Evolutionary conservation across 2,329 filamentous ascomycete genomes (phyloP).

Genomic region (Beauveria sp.): DNA sequence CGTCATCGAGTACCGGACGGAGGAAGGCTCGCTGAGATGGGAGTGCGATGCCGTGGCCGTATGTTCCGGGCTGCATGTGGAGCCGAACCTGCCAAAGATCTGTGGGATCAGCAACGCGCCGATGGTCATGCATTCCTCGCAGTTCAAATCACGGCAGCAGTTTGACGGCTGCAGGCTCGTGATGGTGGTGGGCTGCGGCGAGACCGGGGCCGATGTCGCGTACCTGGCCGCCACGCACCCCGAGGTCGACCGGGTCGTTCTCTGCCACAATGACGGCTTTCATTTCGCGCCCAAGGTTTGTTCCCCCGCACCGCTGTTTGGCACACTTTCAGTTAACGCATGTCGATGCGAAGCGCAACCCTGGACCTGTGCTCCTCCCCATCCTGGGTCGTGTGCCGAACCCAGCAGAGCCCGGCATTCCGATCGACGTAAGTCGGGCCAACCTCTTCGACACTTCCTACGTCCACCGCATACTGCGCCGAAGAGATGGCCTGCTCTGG

Average conservation of each 20-base stretch:
- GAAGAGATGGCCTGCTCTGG: too few relatives aligned
- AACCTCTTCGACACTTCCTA: too few relatives aligned
- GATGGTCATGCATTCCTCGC: slow-evolving; percentile 32
- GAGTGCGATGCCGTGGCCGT: slow-evolving; percentile 35
- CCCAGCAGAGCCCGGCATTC: too few relatives aligned
- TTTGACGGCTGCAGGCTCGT: slow-evolving; percentile 31
- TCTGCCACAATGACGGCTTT: slow-evolving; percentile 36
- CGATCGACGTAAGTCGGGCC: too few relatives aligned
- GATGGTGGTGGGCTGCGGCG: slow-evolving; percentile 34
- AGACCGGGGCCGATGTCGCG: slow-evolving; percentile 35
- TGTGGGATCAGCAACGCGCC: slow-evolving; percentile 27
- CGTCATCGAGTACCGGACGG: background rate
- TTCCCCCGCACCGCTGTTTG: too few relatives aligned
- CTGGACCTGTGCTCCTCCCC: too few relatives aligned
- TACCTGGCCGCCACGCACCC: slow-evolving; percentile 33
- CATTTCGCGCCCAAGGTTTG: too few relatives aligned
- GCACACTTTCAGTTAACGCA: too few relatives aligned
- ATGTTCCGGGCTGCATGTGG: slow-evolving; percentile 34
- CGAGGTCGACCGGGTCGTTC: slow-evolving; percentile 28
- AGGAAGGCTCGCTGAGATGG: slow-evolving; percentile 15
- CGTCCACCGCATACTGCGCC: too few relatives aligned
- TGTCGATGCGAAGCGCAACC: too few relatives aligned
- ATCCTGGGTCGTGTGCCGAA: too few relatives aligned
- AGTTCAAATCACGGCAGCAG: slow-evolving; percentile 29
- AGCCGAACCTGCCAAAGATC: slow-evolving; percentile 29